Base-by-base conservation (phyloP, 805 yeast genomes). In the Candida ficus region DNA sequence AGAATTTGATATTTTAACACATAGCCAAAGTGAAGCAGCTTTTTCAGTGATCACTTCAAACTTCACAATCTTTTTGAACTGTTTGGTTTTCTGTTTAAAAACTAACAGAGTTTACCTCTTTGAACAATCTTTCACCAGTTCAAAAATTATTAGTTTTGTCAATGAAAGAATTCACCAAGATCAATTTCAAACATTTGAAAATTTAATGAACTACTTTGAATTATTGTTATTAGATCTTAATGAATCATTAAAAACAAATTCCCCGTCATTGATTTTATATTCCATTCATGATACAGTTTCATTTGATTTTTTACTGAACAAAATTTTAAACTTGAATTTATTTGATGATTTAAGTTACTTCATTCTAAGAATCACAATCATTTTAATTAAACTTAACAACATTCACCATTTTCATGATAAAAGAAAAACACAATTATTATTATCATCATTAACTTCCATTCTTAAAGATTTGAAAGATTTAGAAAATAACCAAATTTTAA, bases 291-390 rank as follows among this genome's bases (percentile, higher is more conserved):
- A 29, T n/a, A 19, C 12, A 8, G 16, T 14, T 16, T 17, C 30
- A 7, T 34, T 37, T n/a, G 38, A 33, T 3, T 47, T 43, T 31
- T 14, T 49, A 13, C 31, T 50, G 12, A 42, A 39, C 5, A 51
- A 42, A 22, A 45, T 49, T 16, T 20, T 45, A 9, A 40, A 45
- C 10, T 19, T 51, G 37, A 52, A 49, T 32, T 34, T 52, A 20
- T 48, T 47, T 38, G 51, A 54, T 30, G 56, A 50, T 29, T 35
- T 49, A 34, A 52, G 46, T 37, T 54, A 50, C 38, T 43, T 45
- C 34, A 19, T 50, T 20, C 41, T 50, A 19, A 33, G 38, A 33
- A 41, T 49, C 3, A 30, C 47, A 10, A 44, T 37, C 11, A 45
- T 46, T 7, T 14, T 53, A 23, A 27, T 52, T 27, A 47, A 40